Evolutionary conservation across 306 rosid genomes (phyloP).

Genomic region (Trifolium dubium): DNA sequence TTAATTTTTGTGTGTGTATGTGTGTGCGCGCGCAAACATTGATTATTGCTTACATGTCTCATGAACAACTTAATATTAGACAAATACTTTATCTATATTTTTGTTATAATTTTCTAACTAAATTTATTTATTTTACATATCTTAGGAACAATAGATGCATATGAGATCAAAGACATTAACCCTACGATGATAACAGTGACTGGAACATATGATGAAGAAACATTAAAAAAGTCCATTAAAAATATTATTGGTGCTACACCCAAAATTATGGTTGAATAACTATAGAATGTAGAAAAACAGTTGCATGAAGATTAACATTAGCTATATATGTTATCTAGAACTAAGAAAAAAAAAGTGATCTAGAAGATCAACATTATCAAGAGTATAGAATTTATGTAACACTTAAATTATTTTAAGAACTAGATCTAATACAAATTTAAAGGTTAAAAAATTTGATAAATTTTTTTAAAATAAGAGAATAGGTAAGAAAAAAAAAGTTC

Average conservation of each 20-base stretch:
- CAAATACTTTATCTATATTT: no score
- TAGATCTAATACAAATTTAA: no score
- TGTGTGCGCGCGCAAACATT: no score
- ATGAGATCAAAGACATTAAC: not conserved
- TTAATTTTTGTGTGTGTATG: no score
- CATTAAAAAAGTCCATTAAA: not conserved
- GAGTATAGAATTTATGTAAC: not conserved
- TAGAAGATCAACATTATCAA: no score
- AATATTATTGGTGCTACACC: not conserved
- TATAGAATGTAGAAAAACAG: not conserved
- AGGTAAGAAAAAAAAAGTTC: no score
- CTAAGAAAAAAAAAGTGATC: no score
- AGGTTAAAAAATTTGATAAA: no score
- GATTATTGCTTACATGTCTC: not conserved
- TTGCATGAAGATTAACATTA: not conserved
- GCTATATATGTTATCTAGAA: no score
- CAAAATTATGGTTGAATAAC: not conserved
- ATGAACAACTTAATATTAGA: not conserved
- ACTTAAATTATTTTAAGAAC: not conserved
- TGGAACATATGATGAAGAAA: not conserved
- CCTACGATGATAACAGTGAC: not conserved
- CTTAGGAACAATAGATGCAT: not conserved
- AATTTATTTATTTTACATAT: no score
- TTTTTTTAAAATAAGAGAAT: no score
- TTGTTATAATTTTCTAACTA: not conserved